These are phyloP conservation scores for Lachnellula cervina DNA, from an alignment of 2,329 filamentous ascomycete genomes.

Conservation along the genomic window DNA sequence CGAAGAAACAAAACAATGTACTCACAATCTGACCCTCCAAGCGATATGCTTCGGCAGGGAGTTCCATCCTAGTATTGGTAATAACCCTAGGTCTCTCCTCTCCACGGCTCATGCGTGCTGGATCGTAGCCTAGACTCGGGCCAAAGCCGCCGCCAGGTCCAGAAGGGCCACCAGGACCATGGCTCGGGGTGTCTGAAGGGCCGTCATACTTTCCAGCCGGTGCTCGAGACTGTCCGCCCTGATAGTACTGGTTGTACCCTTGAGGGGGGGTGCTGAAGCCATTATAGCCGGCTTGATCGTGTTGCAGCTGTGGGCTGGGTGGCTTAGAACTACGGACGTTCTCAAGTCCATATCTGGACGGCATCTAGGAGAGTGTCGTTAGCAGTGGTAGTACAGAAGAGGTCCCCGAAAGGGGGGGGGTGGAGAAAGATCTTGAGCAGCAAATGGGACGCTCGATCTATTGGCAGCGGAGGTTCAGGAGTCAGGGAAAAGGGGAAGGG, in stretches of 20 bases:
- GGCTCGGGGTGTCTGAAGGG: not conserved
- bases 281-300: not conserved
- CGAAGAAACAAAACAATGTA: not conserved
- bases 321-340: not conserved
- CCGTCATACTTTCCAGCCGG: not conserved
- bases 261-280: too few relatives aligned
- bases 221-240: not conserved
- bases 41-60: not conserved
- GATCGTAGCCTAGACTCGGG: slow-evolving; percentile 37
- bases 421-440: too few relatives aligned
- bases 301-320: not conserved
- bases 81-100: slow-evolving; percentile 17
- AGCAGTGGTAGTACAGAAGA: too few relatives aligned
- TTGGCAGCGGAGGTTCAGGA: too few relatives aligned
- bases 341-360: not conserved
- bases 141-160: not conserved
- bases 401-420: too few relatives aligned
- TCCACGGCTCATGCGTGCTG: slow-evolving; percentile 26
- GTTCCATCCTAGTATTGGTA: slow-evolving; percentile 19
- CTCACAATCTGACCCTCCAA: not conserved
- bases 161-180: not conserved
- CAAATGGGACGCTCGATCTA: too few relatives aligned
- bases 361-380: too few relatives aligned
- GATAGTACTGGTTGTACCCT: too few relatives aligned
- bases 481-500: too few relatives aligned